phyloP scores from a whole-genome alignment of 2,329 filamentous ascomycete genomes.

The Fusarium burgessii region DNA sequence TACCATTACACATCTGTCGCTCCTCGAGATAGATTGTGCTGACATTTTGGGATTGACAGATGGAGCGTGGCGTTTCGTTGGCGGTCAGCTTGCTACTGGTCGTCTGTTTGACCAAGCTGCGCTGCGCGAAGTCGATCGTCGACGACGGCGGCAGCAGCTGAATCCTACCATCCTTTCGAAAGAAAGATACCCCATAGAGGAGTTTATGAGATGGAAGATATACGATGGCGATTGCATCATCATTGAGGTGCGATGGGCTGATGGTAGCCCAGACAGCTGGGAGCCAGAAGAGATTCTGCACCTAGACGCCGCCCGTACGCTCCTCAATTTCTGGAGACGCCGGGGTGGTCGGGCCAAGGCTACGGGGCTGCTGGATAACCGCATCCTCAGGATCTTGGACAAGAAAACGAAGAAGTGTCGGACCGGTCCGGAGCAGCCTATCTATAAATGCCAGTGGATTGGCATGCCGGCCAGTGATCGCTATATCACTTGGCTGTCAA shows the following conservation, averaged over 20 bases:
- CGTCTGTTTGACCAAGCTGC: background rate
- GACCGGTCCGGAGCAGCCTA: background rate
- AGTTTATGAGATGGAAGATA: background rate
- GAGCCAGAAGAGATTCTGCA: constrained; percentile 7
- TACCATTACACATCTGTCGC: background rate
- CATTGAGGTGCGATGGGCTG: background rate
- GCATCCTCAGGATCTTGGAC: background rate
- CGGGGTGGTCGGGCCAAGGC: background rate
- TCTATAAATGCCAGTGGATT: background rate
- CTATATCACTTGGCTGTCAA: background rate
- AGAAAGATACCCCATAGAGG: background rate
- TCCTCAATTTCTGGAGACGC: constrained; percentile 2
- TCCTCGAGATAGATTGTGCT: too few relatives aligned
- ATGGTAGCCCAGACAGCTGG: background rate
- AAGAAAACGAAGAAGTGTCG: background rate
- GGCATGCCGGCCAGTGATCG: background rate
- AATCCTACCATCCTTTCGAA: background rate
- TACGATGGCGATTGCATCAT: background rate
- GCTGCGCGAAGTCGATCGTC: background rate
- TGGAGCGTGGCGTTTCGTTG: background rate
- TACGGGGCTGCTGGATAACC: background rate
- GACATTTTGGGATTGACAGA: background rate
- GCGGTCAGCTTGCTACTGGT: background rate
- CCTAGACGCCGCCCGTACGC: background rate
- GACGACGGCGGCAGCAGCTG: background rate